Evolutionary conservation across 768 basidiomycete species (phyloP).

Genomic region (Suillus bovinus): DNA sequence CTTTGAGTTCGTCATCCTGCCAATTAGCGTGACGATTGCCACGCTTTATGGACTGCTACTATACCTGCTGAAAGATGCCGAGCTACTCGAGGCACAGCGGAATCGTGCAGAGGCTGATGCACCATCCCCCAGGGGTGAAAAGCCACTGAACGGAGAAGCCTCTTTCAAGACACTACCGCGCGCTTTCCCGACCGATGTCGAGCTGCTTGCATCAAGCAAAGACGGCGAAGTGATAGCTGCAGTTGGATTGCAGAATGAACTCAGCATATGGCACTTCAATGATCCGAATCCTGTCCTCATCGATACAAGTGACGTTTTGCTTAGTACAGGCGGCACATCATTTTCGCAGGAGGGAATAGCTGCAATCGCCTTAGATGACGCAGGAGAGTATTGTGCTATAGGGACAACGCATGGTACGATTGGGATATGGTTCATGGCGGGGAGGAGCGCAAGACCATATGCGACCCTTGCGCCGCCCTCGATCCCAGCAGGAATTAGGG

Average conservation of each 20-base stretch:
- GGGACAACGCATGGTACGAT: constrained; percentile 71
- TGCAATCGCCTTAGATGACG: constrained; percentile 60
- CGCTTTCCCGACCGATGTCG: constrained; percentile 80
- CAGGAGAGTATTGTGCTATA: constrained; percentile 64
- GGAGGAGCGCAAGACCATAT: constrained; percentile 36
- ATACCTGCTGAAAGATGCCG: constrained; percentile 88
- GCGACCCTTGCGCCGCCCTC: constrained; percentile 44
- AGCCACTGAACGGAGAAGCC: constrained; percentile 43
- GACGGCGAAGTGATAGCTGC: constrained; percentile 68
- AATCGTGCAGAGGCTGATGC: constrained; percentile 52
- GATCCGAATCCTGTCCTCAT: constrained; percentile 43
- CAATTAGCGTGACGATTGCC: constrained; percentile 76
- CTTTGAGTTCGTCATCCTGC: constrained; percentile 79
- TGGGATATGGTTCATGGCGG: constrained; percentile 58
- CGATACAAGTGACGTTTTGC: constrained; percentile 53
- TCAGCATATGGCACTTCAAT: constrained; percentile 65
- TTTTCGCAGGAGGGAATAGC: constrained; percentile 52
- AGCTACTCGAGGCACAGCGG: constrained; percentile 85
- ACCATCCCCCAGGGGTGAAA: constrained; percentile 24
- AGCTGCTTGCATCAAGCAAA: constrained; percentile 70
- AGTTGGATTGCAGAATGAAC: constrained; percentile 77
- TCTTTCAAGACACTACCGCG: constrained; percentile 75
- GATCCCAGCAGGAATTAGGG: constrained; percentile 50
- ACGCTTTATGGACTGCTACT: constrained; percentile 75
- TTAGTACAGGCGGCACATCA: constrained; percentile 49